phyloP scores from a whole-genome alignment of 345 rosid genomes.

The Brassica juncea region DNA sequence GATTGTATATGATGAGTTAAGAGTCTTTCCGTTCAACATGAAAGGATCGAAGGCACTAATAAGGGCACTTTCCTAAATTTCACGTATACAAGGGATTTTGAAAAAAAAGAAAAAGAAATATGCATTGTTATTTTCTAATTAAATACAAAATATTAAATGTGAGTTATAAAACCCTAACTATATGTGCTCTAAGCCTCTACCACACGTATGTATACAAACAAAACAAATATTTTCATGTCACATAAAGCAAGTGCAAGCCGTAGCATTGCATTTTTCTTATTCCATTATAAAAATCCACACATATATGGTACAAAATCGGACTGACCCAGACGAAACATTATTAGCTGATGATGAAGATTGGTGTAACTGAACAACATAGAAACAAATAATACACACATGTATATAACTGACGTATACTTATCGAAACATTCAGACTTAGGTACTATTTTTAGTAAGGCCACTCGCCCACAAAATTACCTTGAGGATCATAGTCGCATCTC shows the following conservation, averaged over 20 bases:
- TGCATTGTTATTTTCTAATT: too few relatives aligned
- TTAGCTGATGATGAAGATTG: background rate
- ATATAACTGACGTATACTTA: background rate
- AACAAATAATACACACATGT: background rate
- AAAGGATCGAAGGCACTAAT: too few relatives aligned
- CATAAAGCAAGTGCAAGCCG: constrained; percentile 24
- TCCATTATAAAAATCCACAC: background rate
- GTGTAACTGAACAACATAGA: constrained; percentile 8
- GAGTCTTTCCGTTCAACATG: too few relatives aligned
- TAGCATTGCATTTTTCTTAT: constrained; percentile 19
- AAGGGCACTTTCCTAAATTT: too few relatives aligned
- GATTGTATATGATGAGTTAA: background rate
- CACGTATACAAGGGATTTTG: too few relatives aligned
- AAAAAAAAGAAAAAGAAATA: too few relatives aligned
- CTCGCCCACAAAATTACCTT: background rate
- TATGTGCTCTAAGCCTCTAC: too few relatives aligned
- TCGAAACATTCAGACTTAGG: background rate
- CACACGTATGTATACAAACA: background rate
- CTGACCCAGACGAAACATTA: background rate
- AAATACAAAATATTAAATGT: too few relatives aligned
- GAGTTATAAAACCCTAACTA: background rate
- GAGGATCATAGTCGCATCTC: constrained; percentile 59
- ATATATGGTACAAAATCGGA: background rate
- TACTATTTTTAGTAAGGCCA: constrained; percentile 41
- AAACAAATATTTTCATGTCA: background rate